phyloP scores from a whole-genome alignment of 1,139 yeast genomes.

The Sugiyamaella pinicola region DNA sequence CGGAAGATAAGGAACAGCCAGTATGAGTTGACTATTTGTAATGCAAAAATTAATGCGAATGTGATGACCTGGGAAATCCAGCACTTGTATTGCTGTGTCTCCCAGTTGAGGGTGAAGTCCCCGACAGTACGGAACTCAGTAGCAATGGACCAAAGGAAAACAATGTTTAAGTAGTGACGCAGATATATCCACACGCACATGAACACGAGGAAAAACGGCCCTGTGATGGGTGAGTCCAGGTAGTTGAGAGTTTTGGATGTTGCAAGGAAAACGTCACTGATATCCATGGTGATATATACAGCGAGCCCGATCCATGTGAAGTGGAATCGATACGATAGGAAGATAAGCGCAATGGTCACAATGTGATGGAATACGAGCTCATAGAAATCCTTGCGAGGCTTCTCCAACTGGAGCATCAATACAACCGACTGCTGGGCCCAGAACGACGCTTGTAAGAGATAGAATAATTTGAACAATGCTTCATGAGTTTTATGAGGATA shows the following conservation, averaged over 20 bases:
- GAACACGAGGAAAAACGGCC: constrained; percentile 69
- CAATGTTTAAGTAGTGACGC: constrained; percentile 82
- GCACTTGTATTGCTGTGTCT: constrained; percentile 93
- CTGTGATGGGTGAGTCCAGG: constrained; percentile 64
- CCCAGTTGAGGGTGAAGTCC: constrained; percentile 77
- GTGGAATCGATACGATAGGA: constrained; percentile 90
- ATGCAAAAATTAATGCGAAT: constrained; percentile 70
- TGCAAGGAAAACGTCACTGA: constrained; percentile 87
- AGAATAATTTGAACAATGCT: constrained; percentile 72
- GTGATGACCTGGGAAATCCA: constrained; percentile 93
- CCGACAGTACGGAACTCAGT: constrained; percentile 89
- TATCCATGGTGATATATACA: constrained; percentile 92
- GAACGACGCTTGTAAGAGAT: constrained; percentile 90
- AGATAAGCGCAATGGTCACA: constrained; percentile 84
- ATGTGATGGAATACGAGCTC: constrained; percentile 93
- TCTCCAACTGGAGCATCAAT: constrained; percentile 79
- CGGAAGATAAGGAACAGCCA: constrained; percentile 86
- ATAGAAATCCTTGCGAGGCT: constrained; percentile 89
- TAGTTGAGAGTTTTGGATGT: constrained; percentile 82
- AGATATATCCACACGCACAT: constrained; percentile 78
- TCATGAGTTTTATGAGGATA: constrained; percentile 86
- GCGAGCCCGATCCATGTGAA: constrained; percentile 95
- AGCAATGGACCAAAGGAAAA: constrained; percentile 80
- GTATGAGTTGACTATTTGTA: constrained; percentile 82
- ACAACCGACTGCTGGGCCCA: constrained; percentile 96